Percentiles rank a stretch among this genome's conserved stretches.
Evolutionary conservation across 768 basidiomycete species (phyloP).

Genomic region (Paxillus rubicundulus): DNA sequence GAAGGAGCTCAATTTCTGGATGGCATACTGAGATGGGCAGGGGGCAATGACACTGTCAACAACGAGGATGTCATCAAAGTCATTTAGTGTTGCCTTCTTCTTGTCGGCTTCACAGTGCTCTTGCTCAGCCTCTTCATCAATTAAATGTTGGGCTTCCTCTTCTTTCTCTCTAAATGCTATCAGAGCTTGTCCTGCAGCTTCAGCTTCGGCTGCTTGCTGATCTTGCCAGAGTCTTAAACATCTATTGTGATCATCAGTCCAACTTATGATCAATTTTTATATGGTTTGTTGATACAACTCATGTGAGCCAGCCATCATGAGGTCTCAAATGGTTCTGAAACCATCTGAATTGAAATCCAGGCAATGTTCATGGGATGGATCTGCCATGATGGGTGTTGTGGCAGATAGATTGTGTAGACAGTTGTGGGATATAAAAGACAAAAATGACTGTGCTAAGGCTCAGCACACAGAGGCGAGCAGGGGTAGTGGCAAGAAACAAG

Average conservation of each 20-base stretch:
- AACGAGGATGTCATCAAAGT: neutral
- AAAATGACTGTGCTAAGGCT: too few species aligned
- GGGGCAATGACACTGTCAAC: neutral
- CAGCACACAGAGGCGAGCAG: too few species aligned
- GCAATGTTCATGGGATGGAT: neutral
- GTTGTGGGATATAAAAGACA: too few species aligned
- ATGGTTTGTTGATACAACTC: neutral
- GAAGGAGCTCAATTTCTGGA: constrained; percentile 5
- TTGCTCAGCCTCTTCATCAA: neutral
- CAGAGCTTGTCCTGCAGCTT: neutral
- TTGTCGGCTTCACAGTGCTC: neutral
- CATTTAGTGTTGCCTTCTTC: neutral
- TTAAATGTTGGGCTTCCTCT: neutral
- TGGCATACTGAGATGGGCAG: constrained; percentile 3
- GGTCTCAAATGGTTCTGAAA: neutral
- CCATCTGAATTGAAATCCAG: neutral
- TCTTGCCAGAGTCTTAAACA: neutral
- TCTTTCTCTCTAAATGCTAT: neutral
- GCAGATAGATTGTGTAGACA: too few species aligned
- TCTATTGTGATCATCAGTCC: neutral
- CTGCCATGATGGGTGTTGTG: neutral
- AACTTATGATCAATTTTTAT: neutral
- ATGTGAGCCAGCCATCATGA: neutral
- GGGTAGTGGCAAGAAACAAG: too few species aligned
- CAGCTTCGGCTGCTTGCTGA: neutral